A percentile compares a stretch with the other conserved stretches of the same genome.
Conservation (phyloP, 805 yeast species). For the Candida vartiovaarae region DNA sequence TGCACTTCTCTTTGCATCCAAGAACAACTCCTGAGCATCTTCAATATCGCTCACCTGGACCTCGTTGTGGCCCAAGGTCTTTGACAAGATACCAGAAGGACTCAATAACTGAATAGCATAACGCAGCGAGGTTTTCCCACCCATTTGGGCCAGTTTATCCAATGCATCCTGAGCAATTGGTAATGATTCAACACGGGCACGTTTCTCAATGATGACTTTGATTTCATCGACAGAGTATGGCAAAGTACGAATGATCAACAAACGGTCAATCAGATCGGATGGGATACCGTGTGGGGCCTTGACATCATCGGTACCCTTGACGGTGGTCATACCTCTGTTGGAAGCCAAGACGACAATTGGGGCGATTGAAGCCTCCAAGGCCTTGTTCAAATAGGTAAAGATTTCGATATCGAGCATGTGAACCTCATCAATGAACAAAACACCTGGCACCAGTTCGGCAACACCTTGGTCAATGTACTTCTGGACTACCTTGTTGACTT, state of each 20-base stretch:
- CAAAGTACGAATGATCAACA: slow-evolving; percentile 84
- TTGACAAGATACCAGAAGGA: slow-evolving; percentile 81
- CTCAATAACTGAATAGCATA: slow-evolving; percentile 87
- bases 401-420: slow-evolving; percentile 98
- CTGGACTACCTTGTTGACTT: slow-evolving; percentile 92
- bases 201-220: slow-evolving; percentile 69
- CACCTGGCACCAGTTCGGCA: slow-evolving; percentile 97
- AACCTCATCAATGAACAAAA: slow-evolving; percentile 94
- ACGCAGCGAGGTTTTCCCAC: slow-evolving; percentile 74
- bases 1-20: slow-evolving; percentile 81
- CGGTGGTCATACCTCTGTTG: slow-evolving; percentile 86
- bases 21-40: slow-evolving; percentile 74
- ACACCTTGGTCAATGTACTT: slow-evolving; percentile 97
- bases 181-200: slow-evolving; percentile 73
- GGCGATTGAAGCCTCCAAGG: slow-evolving; percentile 84
- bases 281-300: slow-evolving; percentile 96
- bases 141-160: slow-evolving; percentile 64
- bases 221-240: slow-evolving; percentile 86
- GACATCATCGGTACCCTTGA: slow-evolving; percentile 83
- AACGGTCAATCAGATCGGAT: slow-evolving; percentile 85
- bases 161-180: slow-evolving; percentile 64
- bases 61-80: slow-evolving; percentile 63
- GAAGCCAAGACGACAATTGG: slow-evolving; percentile 96
- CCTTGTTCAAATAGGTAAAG: slow-evolving; percentile 90
- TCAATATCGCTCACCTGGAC: slow-evolving; percentile 66